Evolutionary conservation across 345 rosid species (phyloP).

Genomic region (Iberis pinnata): DNA sequence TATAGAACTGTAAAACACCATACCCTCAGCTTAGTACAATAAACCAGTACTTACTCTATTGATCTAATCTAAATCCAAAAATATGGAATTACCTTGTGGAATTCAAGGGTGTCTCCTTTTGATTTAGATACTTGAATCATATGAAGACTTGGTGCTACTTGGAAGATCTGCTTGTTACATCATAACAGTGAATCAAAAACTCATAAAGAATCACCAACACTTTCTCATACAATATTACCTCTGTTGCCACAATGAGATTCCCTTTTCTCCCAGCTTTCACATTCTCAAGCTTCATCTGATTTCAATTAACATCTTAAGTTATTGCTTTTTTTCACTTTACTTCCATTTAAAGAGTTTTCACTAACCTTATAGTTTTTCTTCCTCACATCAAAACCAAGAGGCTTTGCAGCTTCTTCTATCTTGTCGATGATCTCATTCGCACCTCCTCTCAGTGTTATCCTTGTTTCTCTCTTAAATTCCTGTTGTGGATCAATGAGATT

Average conservation of each 20-base stretch:
- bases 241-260: slow-evolving; percentile 77
- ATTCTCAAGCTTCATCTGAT: slow-evolving; percentile 85
- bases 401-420: slow-evolving; percentile 88
- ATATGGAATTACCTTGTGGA: slow-evolving; percentile 54
- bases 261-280: slow-evolving; percentile 91
- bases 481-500: slow-evolving; percentile 71
- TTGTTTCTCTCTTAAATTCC: slow-evolving; percentile 86
- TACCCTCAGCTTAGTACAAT: slow-evolving; percentile 1
- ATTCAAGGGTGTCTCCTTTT: slow-evolving; percentile 94
- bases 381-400: slow-evolving; percentile 85
- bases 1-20: slow-evolving; percentile 65
- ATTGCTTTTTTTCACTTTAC: neutral
- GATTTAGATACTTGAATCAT: slow-evolving; percentile 93
- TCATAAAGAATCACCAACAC: neutral
- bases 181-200: slow-evolving; percentile 3
- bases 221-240: slow-evolving; percentile 39
- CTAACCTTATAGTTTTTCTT: slow-evolving; percentile 90
- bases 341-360: neutral
- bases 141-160: slow-evolving; percentile 92
- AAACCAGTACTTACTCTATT: neutral
- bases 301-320: neutral
- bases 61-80: neutral
- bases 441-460: slow-evolving; percentile 69
- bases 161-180: slow-evolving; percentile 53
- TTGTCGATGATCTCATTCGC: slow-evolving; percentile 79